phyloP scores from a whole-genome alignment of 495 filamentous ascomycete genomes.

The Xanthoparmelia taractica region DNA sequence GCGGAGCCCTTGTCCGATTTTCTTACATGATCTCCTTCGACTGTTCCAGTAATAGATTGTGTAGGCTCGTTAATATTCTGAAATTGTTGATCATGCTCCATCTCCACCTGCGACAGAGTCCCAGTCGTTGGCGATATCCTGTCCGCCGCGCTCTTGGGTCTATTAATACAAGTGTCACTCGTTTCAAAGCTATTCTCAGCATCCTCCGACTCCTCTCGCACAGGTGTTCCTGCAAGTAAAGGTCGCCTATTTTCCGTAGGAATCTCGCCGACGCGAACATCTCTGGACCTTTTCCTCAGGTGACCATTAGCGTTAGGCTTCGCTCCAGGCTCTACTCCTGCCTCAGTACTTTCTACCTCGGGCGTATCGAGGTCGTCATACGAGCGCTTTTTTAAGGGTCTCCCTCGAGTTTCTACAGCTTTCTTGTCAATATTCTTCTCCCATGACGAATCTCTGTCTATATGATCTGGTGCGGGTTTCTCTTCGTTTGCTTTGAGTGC shows the following conservation, averaged over 20 bases:
- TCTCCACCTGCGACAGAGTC: neutral
- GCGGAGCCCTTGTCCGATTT: neutral
- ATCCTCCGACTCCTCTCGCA: constrained; percentile 16
- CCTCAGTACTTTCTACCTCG: neutral
- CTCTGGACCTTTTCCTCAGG: constrained; percentile 43
- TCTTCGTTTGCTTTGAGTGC: constrained; percentile 22
- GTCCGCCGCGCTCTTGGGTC: neutral
- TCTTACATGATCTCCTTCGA: neutral
- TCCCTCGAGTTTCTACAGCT: constrained; percentile 28
- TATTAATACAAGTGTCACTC: neutral
- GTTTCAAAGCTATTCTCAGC: neutral
- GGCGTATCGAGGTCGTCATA: constrained; percentile 33
- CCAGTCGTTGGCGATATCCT: neutral
- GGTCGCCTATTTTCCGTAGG: constrained; percentile 10
- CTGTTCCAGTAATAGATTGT: neutral
- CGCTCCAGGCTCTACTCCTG: neutral
- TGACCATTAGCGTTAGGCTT: constrained; percentile 23
- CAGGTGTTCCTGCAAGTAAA: constrained; percentile 23
- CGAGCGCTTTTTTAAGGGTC: constrained; percentile 47
- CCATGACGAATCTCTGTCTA: neutral
- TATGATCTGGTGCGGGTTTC: neutral
- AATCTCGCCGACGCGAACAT: constrained; percentile 26
- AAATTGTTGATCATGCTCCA: neutral
- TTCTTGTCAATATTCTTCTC: constrained; percentile 9
- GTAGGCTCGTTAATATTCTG: neutral